A percentile compares a stretch with the other conserved stretches of the same genome.
Evolutionary conservation across 2,329 filamentous ascomycete genomes (phyloP).

Genomic region (Talaromyces marneffei): DNA sequence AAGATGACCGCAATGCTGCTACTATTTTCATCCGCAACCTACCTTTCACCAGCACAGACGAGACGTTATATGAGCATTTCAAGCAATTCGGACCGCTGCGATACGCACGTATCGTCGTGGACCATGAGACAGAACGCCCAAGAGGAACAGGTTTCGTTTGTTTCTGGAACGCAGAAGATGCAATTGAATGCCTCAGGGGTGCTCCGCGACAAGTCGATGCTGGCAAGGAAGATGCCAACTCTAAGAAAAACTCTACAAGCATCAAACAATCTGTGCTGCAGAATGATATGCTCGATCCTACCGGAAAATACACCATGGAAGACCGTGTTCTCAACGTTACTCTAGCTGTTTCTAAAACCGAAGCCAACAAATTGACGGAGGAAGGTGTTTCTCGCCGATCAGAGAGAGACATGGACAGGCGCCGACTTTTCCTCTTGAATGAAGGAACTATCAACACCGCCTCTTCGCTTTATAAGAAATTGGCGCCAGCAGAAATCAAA

Average conservation of each 20-base stretch:
- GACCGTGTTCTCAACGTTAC: slow-evolving; percentile 80
- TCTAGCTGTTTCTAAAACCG: slow-evolving; percentile 75
- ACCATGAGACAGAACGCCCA: slow-evolving; percentile 75
- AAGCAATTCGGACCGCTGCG: slow-evolving; percentile 78
- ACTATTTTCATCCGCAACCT: slow-evolving; percentile 93
- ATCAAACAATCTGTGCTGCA: slow-evolving; percentile 78
- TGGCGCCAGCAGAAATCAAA: slow-evolving; percentile 73
- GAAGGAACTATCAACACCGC: slow-evolving; percentile 79
- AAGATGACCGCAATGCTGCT: slow-evolving; percentile 55
- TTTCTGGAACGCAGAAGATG: slow-evolving; percentile 74
- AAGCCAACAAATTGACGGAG: slow-evolving; percentile 70
- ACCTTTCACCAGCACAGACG: slow-evolving; percentile 81
- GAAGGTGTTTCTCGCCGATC: slow-evolving; percentile 59
- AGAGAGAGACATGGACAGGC: slow-evolving; percentile 76
- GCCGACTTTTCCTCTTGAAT: slow-evolving; percentile 76
- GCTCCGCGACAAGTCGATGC: slow-evolving; percentile 56
- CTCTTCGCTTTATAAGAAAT: slow-evolving; percentile 68
- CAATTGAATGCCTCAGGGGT: slow-evolving; percentile 65
- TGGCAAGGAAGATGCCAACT: slow-evolving; percentile 38
- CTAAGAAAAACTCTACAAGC: slow-evolving; percentile 38
- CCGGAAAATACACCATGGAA: slow-evolving; percentile 82
- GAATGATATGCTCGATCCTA: slow-evolving; percentile 73
- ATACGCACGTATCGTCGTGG: slow-evolving; percentile 87
- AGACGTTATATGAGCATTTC: slow-evolving; percentile 78
- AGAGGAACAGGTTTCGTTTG: slow-evolving; percentile 93